Base-by-base conservation (phyloP, 2,329 filamentous ascomycete species). In the Trichothecium roseum region DNA sequence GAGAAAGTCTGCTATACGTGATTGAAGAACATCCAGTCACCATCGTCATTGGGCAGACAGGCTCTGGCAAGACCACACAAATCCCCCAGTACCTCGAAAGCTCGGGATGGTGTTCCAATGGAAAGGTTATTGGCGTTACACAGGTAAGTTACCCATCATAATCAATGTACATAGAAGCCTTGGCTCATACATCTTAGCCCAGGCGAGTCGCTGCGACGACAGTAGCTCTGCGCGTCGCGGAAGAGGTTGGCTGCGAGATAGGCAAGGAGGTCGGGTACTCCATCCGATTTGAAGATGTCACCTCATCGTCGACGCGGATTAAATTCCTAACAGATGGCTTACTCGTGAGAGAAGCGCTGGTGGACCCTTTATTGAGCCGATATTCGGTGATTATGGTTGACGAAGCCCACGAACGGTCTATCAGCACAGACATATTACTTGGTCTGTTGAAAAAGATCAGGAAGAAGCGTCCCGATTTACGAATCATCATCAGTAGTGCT, bases 301-400 rank as follows among this genome's bases (percentile, higher is more conserved):
- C 88, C 5, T 94, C 87, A 15, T 71, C 80, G 14, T 69, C 75
- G 24, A 98, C 91, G 1, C 76, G 76, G 35, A 89, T 98, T 62
- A 95, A 98, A 55, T 96, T 96, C 52, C 63, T 96, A 43, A 98
- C 89, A 1, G 91, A 98, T 61, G 89, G 89, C 1, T 68, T 98
- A 33, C 70, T 98, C 22, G 76, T 98, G 36, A 71, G 89, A 49
- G 91, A 98, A 60, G 91, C 89, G 18, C 70, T 98, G 4, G 84
- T 95, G 4, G 91, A 98, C 56, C 91, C 91, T 10, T 62, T 96
- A 4, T 62, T 98, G 26, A 91, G 84, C 15, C 74, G 86, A 9
- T 98, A 98, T 55, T 93, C 87, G 0, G 82, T 94, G 30, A 85
- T 98, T 48, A 95, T 98, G 86, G 83, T 98, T 7, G 91, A 98